phyloP scores from a whole-genome alignment of 2,329 filamentous ascomycete species.

The Ploettnerulaceae sp. region DNA sequence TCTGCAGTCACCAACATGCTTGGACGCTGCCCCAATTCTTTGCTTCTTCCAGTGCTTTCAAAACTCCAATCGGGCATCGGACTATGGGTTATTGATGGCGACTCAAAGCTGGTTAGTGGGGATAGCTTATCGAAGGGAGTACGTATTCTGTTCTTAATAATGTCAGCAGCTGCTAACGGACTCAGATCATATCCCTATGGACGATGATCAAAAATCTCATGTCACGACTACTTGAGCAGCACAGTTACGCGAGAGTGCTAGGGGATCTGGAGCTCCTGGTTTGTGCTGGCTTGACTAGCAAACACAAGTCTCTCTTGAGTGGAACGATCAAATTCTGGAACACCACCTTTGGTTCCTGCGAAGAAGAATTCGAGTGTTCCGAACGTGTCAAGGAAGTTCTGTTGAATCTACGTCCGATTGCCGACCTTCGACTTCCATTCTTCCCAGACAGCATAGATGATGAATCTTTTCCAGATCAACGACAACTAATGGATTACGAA shows the following conservation, averaged over 20 bases:
- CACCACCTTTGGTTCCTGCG: conserved; percentile 55
- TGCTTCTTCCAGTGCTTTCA: conserved; percentile 51
- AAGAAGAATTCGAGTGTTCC: conserved; percentile 57
- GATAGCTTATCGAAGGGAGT: conserved; percentile 42
- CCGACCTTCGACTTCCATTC: conserved; percentile 46
- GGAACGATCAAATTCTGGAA: conserved; percentile 64
- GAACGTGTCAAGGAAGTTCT: conserved; percentile 57
- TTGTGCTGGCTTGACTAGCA: conserved; percentile 53
- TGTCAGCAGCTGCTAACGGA: neutral
- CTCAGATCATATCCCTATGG: conserved; percentile 40
- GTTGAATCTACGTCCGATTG: conserved; percentile 51
- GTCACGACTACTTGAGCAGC: conserved; percentile 36
- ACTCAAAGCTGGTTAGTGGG: conserved; percentile 40
- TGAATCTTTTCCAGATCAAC: conserved; percentile 29
- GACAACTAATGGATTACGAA: conserved; percentile 35
- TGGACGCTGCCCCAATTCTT: conserved; percentile 39
- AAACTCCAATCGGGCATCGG: conserved; percentile 58
- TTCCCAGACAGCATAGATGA: conserved; percentile 38
- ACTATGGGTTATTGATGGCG: conserved; percentile 58
- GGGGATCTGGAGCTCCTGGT: conserved; percentile 50
- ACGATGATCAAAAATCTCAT: conserved; percentile 39
- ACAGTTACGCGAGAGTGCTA: conserved; percentile 40
- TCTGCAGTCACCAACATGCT: conserved; percentile 35
- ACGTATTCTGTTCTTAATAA: conserved; percentile 30
- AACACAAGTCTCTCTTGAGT: conserved; percentile 50